Base-by-base conservation (phyloP, 164 flowering plant species). In the Chimonanthus praecox region DNA sequence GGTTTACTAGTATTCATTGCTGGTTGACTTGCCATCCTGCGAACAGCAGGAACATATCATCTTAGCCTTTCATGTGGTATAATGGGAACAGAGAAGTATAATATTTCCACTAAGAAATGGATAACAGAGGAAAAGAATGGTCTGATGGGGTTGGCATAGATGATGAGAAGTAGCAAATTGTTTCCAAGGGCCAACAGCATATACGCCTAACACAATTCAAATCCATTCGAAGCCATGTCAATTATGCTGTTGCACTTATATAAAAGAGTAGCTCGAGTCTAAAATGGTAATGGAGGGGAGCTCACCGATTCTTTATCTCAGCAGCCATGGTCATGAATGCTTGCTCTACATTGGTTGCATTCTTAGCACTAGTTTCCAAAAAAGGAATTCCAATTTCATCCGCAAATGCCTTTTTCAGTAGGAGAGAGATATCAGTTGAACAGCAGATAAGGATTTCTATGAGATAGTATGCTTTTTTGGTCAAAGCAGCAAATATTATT, bases 11-110 rank as follows among this genome's bases (percentile, higher is more conserved):
- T 66, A 10, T 73, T 79, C 77, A 70, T 67, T 1, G 82, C 80
- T 4, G 84, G 84, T 76, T 82, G 84, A 72, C 76, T 82, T n/a
- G 84, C 84, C 84, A 82, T 82, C 72, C 84, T 82, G 64, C 74
- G 63, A 72, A 47, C 43, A 47, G 3, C 16, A 49, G 5, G n/a
- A 50, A 10, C 7, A 20, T 10, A 11, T 7, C 54, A 6, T 8
- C 13, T 9, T 4, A 48, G 48, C 45, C 11, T 47, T 20, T 10
- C 3, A n/a, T 61, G 44, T 16, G 6, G 21, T 62, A 47, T 6
- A 48, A 3, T 50, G 47, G n/a, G 44, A 65, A 65, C 18, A 65
- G n/a, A 15, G 68, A 33, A 33, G 33, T 33, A 33, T 33, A 33
- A 33, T 33, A 33, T 33, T 33, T 33, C 33, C 33, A 33, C 33